Evolutionary conservation across 2,329 filamentous ascomycete species (phyloP), one percentile per base, ranked within the genome.

Genomic region (Geosmithia morbida): DNA sequence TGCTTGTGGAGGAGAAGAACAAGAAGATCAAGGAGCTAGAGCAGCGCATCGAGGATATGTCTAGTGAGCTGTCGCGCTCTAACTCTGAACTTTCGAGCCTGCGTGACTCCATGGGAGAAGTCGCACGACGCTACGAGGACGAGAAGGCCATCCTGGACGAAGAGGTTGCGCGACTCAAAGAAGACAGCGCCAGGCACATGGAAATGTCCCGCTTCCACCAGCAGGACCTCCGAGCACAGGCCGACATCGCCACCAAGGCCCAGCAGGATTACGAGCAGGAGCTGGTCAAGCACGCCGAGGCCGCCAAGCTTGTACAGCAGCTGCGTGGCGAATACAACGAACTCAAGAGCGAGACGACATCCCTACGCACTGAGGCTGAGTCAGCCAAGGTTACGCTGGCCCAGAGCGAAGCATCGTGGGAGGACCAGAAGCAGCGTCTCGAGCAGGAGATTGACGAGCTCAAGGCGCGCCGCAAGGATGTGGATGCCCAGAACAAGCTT

Each of bases 191-290:
- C 53, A 79, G 85, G 47, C 83, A 90, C 60, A 74, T 80, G 50
- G 84, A 87, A 51, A 83, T 88, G 45, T 81, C 87, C 30, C 81
- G 86, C 53, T 87, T 85, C 59, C 85, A 95, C 59, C 87, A 94
- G 59, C 85, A 94, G 56, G 89, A 97, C 56, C 77, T 97, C 41
- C 89, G 92, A 51, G 83, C 87, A 0, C 92, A 98, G 63, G 89
- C 90, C 26, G 85, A 94, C 43, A 97, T 98, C 57, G 88, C 92
- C 2, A 82, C 87, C 47, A 85, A 87, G 61, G 88, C 92, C 3
- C 92, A 98, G 61, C 84, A 94, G 59, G 89, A 92, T 55, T 98
- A 98, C 59, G 94, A 98, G 62, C 82, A 82, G 52, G 92, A 98
- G 62, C 74, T 98, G 11, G 77, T 95, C 57, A 96, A 92, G 67